phyloP scores from a whole-genome alignment of 495 filamentous ascomycete genomes.

The Hypoxylon cercidicola region DNA sequence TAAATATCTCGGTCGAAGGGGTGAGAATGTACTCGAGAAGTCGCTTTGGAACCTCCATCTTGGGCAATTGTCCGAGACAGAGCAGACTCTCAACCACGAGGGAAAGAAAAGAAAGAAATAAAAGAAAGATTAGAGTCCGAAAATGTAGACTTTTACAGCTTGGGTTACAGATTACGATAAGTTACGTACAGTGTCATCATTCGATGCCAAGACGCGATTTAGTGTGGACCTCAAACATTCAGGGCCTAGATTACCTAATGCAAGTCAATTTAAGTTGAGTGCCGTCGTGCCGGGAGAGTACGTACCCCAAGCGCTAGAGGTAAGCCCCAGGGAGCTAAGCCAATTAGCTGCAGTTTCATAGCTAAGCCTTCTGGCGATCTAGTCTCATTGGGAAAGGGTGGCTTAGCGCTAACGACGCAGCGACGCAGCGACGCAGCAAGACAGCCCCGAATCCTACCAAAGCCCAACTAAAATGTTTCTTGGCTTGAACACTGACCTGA shows the following conservation, averaged over 20 bases:
- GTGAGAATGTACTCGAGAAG: slow-evolving; percentile 58
- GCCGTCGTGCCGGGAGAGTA: slow-evolving; percentile 37
- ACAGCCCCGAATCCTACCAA: slow-evolving; percentile 8
- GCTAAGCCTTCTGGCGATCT: slow-evolving; percentile 1
- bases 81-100: neutral
- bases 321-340: neutral
- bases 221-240: too few species aligned
- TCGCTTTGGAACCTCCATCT: slow-evolving; percentile 43
- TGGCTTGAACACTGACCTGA: slow-evolving; percentile 11
- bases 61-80: slow-evolving; percentile 12
- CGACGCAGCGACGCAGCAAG: too few species aligned
- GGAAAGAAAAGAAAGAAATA: slow-evolving; percentile 1
- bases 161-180: slow-evolving; percentile 26
- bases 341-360: slow-evolving; percentile 6
- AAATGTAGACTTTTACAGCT: slow-evolving; percentile 14
- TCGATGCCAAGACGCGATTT: slow-evolving; percentile 33
- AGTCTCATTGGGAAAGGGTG: slow-evolving; percentile 13
- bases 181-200: slow-evolving; percentile 34
- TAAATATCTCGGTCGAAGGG: slow-evolving; percentile 65
- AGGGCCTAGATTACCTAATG: neutral
- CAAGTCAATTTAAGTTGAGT: slow-evolving; percentile 23
- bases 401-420: slow-evolving; percentile 27
- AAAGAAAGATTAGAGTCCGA: slow-evolving; percentile 9
- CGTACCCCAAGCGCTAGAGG: slow-evolving; percentile 14
- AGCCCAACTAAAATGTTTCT: slow-evolving; percentile 5